Base-by-base conservation (phyloP, 768 basidiomycete species). In the Aureoboletus auriporus region DNA sequence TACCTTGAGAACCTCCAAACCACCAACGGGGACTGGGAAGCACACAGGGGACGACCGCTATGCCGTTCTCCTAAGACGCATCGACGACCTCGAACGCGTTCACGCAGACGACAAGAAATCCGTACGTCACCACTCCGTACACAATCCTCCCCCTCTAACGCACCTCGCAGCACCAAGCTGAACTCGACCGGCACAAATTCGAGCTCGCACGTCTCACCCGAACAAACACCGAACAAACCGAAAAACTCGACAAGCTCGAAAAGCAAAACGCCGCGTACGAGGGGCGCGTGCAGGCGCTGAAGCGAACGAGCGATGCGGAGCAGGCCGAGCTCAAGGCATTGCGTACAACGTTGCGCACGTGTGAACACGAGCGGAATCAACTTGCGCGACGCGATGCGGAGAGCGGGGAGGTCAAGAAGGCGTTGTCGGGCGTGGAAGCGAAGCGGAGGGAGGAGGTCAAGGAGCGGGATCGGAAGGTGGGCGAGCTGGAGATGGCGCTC, bases 291-390 rank as follows among this genome's bases (percentile, higher is more conserved):
- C 79, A 81, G 35, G 86, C 86, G 42, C 67, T 82, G 50, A 85
- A 79, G 64, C 80, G 75, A 56, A 47, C 65, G 16, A 66, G 69
- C 14, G 51, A 64, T 0, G 52, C 69, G 0, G 83, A 85, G 49
- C 79, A 85, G 57, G 65, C 70, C 0, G 84, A 88, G 61, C 60
- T 86, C 59, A 86, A 80, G 57, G 83, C 82, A 17, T 61, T 85
- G 5, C 76, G 79, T 13, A 59, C 71, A 34, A 86, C 83, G 63
- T 68, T 87, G 28, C 75, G 80, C 14, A 60, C 68, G 42, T 70
- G 73, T 5, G 86, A 88, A 51, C 75, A 81, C 48, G 84, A 84
- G 49, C 74, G 75, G 29, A 58, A 68, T 10, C 79, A 80, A 51
- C 59, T 80, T 5, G 62, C 72, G 4, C 62, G 71, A 2, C 82